Conservation (phyloP, 495 filamentous ascomycete species). For the Neohortaea acidophila region DNA sequence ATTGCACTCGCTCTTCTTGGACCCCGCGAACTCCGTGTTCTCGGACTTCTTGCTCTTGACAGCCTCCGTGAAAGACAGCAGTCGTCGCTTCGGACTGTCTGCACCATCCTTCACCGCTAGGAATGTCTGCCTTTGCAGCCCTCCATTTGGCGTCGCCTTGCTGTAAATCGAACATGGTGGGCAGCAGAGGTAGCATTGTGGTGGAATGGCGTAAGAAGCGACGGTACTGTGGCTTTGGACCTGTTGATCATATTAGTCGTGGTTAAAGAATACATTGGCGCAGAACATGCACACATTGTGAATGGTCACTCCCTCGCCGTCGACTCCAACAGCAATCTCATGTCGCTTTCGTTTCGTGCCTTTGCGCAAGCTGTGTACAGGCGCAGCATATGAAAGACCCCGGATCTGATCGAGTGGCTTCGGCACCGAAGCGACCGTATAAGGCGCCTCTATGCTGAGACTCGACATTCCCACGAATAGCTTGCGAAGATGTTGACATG, state of each 20-base stretch:
- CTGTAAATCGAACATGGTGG: slow-evolving; percentile 59
- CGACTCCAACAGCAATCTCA: slow-evolving; percentile 72
- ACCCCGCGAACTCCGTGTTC: not conserved
- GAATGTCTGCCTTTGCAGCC: slow-evolving; percentile 60
- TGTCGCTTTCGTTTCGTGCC: slow-evolving; percentile 71
- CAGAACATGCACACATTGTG: slow-evolving; percentile 55
- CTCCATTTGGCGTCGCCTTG: slow-evolving; percentile 35
- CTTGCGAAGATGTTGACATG: no score
- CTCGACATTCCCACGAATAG: not conserved
- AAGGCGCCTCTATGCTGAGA: slow-evolving; percentile 20
- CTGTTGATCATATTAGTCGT: slow-evolving; percentile 32
- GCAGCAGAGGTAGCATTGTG: slow-evolving; percentile 63
- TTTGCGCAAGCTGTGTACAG: slow-evolving; percentile 52
- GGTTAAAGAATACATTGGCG: not conserved
- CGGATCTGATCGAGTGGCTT: slow-evolving; percentile 17
- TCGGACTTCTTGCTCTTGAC: not conserved
- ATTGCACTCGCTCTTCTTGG: slow-evolving; percentile 5
- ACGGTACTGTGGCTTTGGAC: slow-evolving; percentile 64
- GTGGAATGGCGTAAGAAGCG: slow-evolving; percentile 73
- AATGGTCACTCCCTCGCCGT: slow-evolving; percentile 81
- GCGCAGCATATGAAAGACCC: slow-evolving; percentile 20
- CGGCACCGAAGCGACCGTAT: slow-evolving; percentile 24
- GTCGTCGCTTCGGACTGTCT: slow-evolving; percentile 15
- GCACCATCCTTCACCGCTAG: slow-evolving; percentile 27
- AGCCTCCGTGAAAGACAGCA: slow-evolving; percentile 25